phyloP scores from a whole-genome alignment of 352 stramenopile species.

The Globisporangium recalcitrans region DNA sequence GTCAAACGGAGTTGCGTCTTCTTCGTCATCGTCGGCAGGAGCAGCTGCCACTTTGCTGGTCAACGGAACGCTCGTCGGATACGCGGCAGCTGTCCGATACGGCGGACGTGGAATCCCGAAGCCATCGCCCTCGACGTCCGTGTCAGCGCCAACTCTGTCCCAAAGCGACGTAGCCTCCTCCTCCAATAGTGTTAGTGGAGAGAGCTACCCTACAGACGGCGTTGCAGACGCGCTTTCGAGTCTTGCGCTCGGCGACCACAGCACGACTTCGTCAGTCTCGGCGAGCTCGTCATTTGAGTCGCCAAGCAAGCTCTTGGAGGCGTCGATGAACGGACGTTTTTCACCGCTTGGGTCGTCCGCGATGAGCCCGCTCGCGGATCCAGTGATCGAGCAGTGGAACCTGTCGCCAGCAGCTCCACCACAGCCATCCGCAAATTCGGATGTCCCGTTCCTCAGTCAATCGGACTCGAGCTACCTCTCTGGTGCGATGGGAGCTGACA shows the following conservation, averaged over 20 bases:
- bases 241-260: constrained; percentile 51
- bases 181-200: constrained; percentile 29
- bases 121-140: constrained; percentile 14
- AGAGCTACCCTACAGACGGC: constrained; percentile 31
- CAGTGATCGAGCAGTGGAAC: constrained; percentile 79
- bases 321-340: constrained; percentile 31
- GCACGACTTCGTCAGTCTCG: constrained; percentile 40
- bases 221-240: constrained; percentile 70
- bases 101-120: constrained; percentile 41
- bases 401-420: constrained; percentile 51
- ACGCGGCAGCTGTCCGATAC: constrained; percentile 78
- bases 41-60: constrained; percentile 25
- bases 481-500: constrained; percentile 32
- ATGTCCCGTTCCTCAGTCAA: constrained; percentile 40
- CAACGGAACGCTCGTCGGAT: constrained; percentile 60
- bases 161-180: constrained; percentile 23
- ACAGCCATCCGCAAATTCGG: constrained; percentile 23
- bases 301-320: constrained; percentile 42
- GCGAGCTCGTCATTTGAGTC: constrained; percentile 50
- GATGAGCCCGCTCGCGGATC: constrained; percentile 48
- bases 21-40: constrained; percentile 17
- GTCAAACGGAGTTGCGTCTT: constrained; percentile 28
- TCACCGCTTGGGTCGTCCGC: constrained; percentile 53
- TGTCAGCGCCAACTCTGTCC: constrained; percentile 6
- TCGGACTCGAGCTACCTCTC: constrained; percentile 45